Evolutionary conservation across 257 asterid species (phyloP).

Genomic region (Ehretia macrophylla): DNA sequence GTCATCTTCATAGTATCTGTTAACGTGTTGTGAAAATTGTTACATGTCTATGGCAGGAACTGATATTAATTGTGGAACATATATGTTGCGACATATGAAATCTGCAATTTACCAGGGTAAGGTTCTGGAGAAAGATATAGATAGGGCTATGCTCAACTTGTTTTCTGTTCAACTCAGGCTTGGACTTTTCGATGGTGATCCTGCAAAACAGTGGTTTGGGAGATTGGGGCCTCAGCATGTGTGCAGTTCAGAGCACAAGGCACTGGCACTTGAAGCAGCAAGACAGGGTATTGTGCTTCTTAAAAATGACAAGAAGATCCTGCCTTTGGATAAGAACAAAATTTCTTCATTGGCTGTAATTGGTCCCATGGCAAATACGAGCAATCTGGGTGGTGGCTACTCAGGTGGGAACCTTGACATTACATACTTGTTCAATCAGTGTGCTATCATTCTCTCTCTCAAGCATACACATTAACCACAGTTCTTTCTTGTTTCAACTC

Average conservation of each 20-base stretch:
- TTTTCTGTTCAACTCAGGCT: slow-evolving; percentile 77
- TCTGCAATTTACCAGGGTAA: slow-evolving; percentile 65
- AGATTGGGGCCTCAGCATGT: slow-evolving; percentile 53
- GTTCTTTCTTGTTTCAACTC: neutral
- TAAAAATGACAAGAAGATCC: slow-evolving; percentile 55
- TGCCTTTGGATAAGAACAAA: slow-evolving; percentile 49
- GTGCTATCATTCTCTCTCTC: neutral
- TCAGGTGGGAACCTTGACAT: slow-evolving; percentile 42
- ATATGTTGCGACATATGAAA: slow-evolving; percentile 69
- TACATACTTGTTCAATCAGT: neutral
- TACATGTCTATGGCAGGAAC: slow-evolving; percentile 48
- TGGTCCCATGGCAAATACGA: slow-evolving; percentile 78
- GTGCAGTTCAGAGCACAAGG: slow-evolving; percentile 51
- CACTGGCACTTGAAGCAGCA: slow-evolving; percentile 81
- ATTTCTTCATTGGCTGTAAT: slow-evolving; percentile 69
- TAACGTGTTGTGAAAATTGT: neutral
- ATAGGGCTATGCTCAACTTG: slow-evolving; percentile 65
- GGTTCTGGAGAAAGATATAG: slow-evolving; percentile 68
- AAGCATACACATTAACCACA: neutral
- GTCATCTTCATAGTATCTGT: neutral
- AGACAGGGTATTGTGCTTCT: slow-evolving; percentile 90
- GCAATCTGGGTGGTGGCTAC: slow-evolving; percentile 71
- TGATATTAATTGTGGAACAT: slow-evolving; percentile 87
- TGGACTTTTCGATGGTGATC: slow-evolving; percentile 74
- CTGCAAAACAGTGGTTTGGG: slow-evolving; percentile 30